phyloP scores from a whole-genome alignment of 169 alveolate genomes.

The Eimeria sp. region DNA sequence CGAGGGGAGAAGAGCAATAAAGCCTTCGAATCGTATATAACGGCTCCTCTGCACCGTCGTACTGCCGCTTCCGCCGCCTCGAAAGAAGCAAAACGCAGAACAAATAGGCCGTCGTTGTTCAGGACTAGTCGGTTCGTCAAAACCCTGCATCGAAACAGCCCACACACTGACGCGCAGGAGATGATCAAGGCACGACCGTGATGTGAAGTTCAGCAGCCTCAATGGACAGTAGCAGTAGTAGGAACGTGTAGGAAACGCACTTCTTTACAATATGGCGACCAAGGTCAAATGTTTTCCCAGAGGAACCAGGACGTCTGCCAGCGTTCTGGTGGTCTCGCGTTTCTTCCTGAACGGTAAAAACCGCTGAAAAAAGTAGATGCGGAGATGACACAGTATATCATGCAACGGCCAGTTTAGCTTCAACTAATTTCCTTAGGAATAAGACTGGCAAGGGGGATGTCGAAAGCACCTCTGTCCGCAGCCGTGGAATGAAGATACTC shows the following conservation, averaged over 20 bases:
- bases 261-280: slow-evolving; percentile 67
- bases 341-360: slow-evolving; percentile 7
- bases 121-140: slow-evolving; percentile 73
- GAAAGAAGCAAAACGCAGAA: slow-evolving; percentile 76
- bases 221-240: not conserved
- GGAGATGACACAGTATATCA: not conserved
- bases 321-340: not conserved
- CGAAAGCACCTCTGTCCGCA: not conserved
- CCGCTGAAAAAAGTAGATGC: not conserved
- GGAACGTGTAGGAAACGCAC: not conserved
- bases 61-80: slow-evolving; percentile 83
- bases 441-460: not conserved
- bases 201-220: not conserved
- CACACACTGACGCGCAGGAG: not conserved
- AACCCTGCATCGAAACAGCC: slow-evolving; percentile 56
- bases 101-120: slow-evolving; percentile 78
- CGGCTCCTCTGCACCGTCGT: slow-evolving; percentile 79
- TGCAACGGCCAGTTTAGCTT: not conserved
- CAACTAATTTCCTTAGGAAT: not conserved
- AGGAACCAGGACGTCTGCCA: not conserved
- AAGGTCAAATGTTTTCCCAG: slow-evolving; percentile 4
- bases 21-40: slow-evolving; percentile 72
- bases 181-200: not conserved
- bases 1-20: slow-evolving; percentile 78
- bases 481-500: slow-evolving; percentile 19